phyloP scores from a whole-genome alignment of 441 rosid species.

The Bruguiera hainesii region DNA sequence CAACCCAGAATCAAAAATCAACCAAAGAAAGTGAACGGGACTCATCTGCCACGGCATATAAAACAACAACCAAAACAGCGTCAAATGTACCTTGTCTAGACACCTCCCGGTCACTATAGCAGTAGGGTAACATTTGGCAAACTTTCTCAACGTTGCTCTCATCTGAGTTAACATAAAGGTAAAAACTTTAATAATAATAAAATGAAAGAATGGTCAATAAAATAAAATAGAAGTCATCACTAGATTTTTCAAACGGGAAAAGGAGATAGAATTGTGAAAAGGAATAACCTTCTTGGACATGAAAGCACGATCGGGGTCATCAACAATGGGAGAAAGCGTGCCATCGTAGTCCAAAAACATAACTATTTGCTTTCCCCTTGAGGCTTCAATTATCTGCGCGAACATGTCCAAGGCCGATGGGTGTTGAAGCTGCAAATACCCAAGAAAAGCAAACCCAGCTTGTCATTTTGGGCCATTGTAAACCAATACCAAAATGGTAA shows the following conservation, averaged over 20 bases:
- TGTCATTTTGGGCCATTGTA: background rate
- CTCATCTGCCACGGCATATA: no score
- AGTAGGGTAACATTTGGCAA: conserved; percentile 73
- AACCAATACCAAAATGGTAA: background rate
- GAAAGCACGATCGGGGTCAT: conserved; percentile 85
- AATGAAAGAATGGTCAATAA: background rate
- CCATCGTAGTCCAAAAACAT: conserved; percentile 96
- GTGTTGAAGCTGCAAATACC: conserved; percentile 46
- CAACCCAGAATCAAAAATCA: background rate
- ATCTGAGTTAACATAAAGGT: conserved; percentile 35
- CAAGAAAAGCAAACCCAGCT: background rate
- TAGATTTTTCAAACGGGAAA: no score
- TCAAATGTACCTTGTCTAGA: conserved; percentile 78
- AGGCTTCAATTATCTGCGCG: conserved; percentile 59
- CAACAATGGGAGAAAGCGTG: conserved; percentile 93
- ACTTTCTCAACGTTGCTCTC: conserved; percentile 69
- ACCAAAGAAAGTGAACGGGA: no score
- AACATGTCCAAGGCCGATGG: conserved; percentile 86
- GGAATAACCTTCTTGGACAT: conserved; percentile 71
- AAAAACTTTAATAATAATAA: background rate
- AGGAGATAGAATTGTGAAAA: background rate
- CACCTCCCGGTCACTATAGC: conserved; percentile 94
- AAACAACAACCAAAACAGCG: background rate
- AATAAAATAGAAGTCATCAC: background rate
- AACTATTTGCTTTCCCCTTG: conserved; percentile 76